Percentiles rank a stretch among this genome's conserved stretches.
These are phyloP conservation scores for Glaciozyma antarctica DNA, from an alignment of 768 basidiomycete species.

Conservation along the genomic window DNA sequence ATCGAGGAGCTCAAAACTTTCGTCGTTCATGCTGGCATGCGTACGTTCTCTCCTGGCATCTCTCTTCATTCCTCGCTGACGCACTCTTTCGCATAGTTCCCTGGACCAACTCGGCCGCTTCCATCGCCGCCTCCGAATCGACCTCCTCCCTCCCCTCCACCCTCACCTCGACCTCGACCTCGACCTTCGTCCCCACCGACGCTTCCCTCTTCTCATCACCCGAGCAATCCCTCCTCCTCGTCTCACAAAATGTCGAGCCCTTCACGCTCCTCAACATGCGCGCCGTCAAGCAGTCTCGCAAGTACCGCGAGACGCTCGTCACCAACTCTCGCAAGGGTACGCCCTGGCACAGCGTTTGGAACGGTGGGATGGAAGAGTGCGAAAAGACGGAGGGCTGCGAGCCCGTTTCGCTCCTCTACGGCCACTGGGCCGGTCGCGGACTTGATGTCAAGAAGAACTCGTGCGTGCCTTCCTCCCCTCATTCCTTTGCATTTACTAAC, in stretches of 20 bases:
- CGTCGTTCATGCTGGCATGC: slow-evolving; percentile 30
- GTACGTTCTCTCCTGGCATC: not conserved
- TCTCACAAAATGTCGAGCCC: slow-evolving; percentile 13
- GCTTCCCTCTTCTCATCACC: not conserved
- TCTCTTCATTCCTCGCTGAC: not conserved
- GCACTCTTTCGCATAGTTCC: slow-evolving; percentile 6
- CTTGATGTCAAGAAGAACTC: slow-evolving; percentile 12
- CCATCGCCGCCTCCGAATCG: not conserved
- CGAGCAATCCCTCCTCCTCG: slow-evolving; percentile 15
- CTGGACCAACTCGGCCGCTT: slow-evolving; percentile 1
- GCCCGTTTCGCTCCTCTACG: slow-evolving; percentile 17
- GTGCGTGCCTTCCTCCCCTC: not conserved
- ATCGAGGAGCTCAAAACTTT: slow-evolving; percentile 21
- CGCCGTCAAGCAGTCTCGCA: slow-evolving; percentile 1
- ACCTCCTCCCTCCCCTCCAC: not conserved
- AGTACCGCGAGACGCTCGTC: not conserved
- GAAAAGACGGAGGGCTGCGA: slow-evolving; percentile 4
- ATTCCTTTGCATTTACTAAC: not conserved
- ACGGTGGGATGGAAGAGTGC: slow-evolving; percentile 8
- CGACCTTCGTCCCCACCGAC: slow-evolving; percentile 7
- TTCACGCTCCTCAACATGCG: slow-evolving; percentile 28
- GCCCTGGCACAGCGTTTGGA: slow-evolving; percentile 25
- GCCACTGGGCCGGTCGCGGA: slow-evolving; percentile 25
- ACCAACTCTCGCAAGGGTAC: not conserved
- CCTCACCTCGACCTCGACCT: not conserved